These are phyloP conservation scores for Ceraceosorus guamensis DNA, from an alignment of 1,284 basidiomycete genomes.

Conservation along the genomic window DNA sequence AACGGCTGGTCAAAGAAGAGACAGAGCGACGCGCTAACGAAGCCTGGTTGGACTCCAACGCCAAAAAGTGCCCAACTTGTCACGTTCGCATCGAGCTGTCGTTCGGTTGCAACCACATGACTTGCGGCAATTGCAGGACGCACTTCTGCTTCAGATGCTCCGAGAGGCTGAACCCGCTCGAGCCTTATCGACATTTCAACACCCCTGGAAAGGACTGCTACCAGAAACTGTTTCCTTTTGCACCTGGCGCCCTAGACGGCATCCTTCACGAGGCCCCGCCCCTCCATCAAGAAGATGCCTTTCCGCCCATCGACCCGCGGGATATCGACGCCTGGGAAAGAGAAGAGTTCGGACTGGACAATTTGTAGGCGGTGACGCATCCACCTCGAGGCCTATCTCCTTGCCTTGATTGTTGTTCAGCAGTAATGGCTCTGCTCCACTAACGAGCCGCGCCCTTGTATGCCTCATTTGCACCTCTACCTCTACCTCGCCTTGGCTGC, in stretches of 20 bases:
- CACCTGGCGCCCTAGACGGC: neutral
- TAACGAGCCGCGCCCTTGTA: too few species aligned
- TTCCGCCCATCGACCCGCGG: too few species aligned
- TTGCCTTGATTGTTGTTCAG: too few species aligned
- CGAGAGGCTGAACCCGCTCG: slow-evolving; percentile 8
- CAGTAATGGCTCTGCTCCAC: too few species aligned
- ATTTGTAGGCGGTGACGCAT: too few species aligned
- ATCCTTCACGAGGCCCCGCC: neutral
- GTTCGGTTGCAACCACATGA: slow-evolving; percentile 16
- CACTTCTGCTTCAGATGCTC: slow-evolving; percentile 17
- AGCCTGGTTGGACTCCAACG: slow-evolving; percentile 5
- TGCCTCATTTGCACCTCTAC: too few species aligned
- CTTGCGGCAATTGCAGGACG: slow-evolving; percentile 6
- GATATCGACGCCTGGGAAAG: too few species aligned
- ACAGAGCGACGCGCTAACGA: slow-evolving; percentile 13
- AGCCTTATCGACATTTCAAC: slow-evolving; percentile 16
- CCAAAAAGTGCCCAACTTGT: slow-evolving; percentile 13
- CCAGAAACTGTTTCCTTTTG: slow-evolving; percentile 11
- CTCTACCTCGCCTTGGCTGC: too few species aligned
- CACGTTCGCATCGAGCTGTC: slow-evolving; percentile 6
- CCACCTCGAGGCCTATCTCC: too few species aligned
- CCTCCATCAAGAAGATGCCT: too few species aligned
- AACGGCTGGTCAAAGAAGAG: slow-evolving; percentile 6
- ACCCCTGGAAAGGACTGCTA: slow-evolving; percentile 11
- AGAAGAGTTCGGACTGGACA: too few species aligned